Evolutionary conservation across 2,329 filamentous ascomycete species (phyloP), one percentile per base, ranked within the genome.

Genomic region (Lasiodiplodia citricola): DNA sequence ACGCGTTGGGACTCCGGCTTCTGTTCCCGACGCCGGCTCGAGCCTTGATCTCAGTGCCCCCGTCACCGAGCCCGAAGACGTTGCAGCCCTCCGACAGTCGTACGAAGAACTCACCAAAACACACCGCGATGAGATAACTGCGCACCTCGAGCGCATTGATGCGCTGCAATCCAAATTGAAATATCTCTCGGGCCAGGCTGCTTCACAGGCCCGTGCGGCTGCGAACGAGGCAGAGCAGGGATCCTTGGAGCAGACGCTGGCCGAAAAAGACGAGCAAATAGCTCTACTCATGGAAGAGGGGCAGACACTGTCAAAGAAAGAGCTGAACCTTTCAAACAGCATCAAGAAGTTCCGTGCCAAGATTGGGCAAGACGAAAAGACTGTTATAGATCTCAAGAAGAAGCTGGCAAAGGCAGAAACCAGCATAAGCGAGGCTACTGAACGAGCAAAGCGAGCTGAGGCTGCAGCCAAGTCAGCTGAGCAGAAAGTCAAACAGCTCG

Each of bases 251-350:
- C 92, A 91, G 78, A 94, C 92, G 75, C 79, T 98, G 16, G 92
- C 93, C 1, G 94, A 97, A 75, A 97, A 94, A 76, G 94, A 98
- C 74, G 90, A 95, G 74, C 92, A 92, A 77, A 96, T 98, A 74
- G 93, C 94, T 2, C 83, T 94, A 57, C 83, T 99, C 14, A 92
- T 99, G 85, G 91, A 97, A 73, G 96, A 99, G 82, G 96, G 96
- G 0, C 92, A 96, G 74, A 94, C 91, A 72, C 85, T 98, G 10
- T 94, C 93, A 1, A 92, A 91, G 73, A 92, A 88, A 0, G 96
- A 99, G 78, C 88, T 97, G 79, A 93, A 94, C 75, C 90, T 96
- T 71, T 86, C 95, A 70, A 88, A 88, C 6, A 90, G 91, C 4
- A 92, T 98, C 74, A 97, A 96, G 79, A 94, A 93, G 75, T 81